These are phyloP conservation scores for Botrytis byssoidea DNA, from an alignment of 2,329 filamentous ascomycete species.

Conservation along the genomic window DNA sequence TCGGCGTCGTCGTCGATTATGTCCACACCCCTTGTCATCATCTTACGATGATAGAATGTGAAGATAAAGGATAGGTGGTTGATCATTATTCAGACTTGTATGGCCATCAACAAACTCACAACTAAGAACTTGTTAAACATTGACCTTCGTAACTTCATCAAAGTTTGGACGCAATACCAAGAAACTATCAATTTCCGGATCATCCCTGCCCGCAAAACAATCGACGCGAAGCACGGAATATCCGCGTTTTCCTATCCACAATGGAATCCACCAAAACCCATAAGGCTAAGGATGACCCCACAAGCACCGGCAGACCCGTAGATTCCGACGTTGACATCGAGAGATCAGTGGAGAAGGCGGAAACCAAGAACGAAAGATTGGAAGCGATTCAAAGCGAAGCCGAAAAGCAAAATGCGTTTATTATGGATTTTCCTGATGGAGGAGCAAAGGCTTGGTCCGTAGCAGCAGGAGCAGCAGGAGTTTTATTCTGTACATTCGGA, in stretches of 20 bases:
- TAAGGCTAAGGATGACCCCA: background rate
- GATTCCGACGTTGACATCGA: background rate
- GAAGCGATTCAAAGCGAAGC: background rate
- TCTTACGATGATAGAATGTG: background rate
- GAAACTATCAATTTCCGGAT: background rate
- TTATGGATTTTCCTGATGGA: conserved; percentile 47
- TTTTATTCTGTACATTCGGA: conserved; percentile 48
- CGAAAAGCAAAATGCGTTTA: background rate
- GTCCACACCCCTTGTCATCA: background rate
- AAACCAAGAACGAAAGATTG: background rate
- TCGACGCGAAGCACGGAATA: background rate
- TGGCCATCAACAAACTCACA: background rate
- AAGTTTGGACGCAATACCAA: background rate
- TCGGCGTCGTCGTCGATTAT: background rate
- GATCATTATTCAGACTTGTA: background rate
- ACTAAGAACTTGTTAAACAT: background rate
- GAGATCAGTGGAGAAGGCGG: background rate
- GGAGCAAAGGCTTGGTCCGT: conserved; percentile 53
- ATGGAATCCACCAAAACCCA: conserved; percentile 1
- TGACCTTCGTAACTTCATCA: background rate
- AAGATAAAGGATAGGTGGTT: background rate
- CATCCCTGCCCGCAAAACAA: background rate
- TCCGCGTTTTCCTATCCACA: background rate
- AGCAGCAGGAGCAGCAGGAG: conserved; percentile 47
- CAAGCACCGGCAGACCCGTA: background rate